Percentiles rank a stretch among this genome's conserved stretches.
Conservation (phyloP, 805 yeast genomes). For the Candida palmyrensis region DNA sequence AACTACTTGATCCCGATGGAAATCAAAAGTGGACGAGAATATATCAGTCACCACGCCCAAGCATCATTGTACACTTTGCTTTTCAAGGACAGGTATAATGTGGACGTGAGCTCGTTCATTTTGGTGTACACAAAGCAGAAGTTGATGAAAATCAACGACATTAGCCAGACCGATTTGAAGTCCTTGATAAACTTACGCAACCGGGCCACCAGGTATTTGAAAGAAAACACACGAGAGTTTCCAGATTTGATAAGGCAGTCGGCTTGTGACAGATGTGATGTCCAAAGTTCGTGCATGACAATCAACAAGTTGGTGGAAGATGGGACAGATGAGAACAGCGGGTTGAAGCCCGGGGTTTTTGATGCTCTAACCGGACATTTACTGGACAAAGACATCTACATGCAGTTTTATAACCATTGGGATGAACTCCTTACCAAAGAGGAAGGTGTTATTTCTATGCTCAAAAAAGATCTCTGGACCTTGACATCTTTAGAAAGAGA, state of each 20-base stretch:
- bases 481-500: slow-evolving; percentile 58
- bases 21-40: slow-evolving; percentile 76
- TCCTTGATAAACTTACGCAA: slow-evolving; percentile 72
- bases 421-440: slow-evolving; percentile 68
- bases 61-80: slow-evolving; percentile 76
- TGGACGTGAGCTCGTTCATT: slow-evolving; percentile 59
- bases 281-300: slow-evolving; percentile 58
- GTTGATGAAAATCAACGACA: slow-evolving; percentile 50
- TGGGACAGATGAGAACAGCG: slow-evolving; percentile 52
- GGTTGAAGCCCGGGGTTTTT: slow-evolving; percentile 45
- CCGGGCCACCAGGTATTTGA: slow-evolving; percentile 53
- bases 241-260: slow-evolving; percentile 53
- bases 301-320: slow-evolving; percentile 53
- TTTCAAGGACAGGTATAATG: slow-evolving; percentile 72
- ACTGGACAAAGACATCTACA: slow-evolving; percentile 30
- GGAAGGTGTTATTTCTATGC: slow-evolving; percentile 49
- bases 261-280: slow-evolving; percentile 58
- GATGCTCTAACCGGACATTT: slow-evolving; percentile 49
- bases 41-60: slow-evolving; percentile 77
- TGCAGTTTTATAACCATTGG: slow-evolving; percentile 66
- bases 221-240: slow-evolving; percentile 42
- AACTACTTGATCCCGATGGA: slow-evolving; percentile 78
- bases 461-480: slow-evolving; percentile 67
- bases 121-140: slow-evolving; percentile 68
- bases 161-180: slow-evolving; percentile 52